These are phyloP conservation scores for Ophiostoma sp. DNA, from an alignment of 2,329 filamentous ascomycete genomes.

Conservation along the genomic window DNA sequence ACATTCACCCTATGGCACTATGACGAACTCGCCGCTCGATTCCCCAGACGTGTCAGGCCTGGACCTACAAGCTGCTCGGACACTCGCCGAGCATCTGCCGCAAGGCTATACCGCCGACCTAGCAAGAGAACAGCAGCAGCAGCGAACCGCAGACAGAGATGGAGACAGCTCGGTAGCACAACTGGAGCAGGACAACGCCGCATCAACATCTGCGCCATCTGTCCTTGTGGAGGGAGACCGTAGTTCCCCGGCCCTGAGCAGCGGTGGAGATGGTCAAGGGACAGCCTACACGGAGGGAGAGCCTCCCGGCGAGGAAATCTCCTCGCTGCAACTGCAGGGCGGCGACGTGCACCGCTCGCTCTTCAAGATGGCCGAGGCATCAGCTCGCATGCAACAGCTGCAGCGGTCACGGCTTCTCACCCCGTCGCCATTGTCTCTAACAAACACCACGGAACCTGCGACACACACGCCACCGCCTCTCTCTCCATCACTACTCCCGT, in stretches of 20 bases:
- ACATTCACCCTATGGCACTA: conserved; percentile 18
- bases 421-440: conserved; percentile 16
- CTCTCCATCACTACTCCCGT: neutral
- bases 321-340: conserved; percentile 63
- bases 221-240: neutral
- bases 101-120: conserved; percentile 35
- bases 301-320: conserved; percentile 11
- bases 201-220: neutral
- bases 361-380: conserved; percentile 61
- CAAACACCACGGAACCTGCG: neutral
- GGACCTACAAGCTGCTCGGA: conserved; percentile 24
- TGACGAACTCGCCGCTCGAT: conserved; percentile 20
- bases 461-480: neutral
- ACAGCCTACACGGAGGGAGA: neutral
- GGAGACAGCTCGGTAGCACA: neutral
- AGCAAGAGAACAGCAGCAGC: conserved; percentile 16
- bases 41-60: conserved; percentile 13
- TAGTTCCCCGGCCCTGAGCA: neutral
- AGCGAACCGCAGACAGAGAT: neutral
- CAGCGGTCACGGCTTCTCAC: conserved; percentile 8
- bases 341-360: conserved; percentile 75
- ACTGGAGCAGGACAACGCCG: neutral
- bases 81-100: conserved; percentile 34
- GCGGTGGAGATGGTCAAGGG: neutral
- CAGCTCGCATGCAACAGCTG: conserved; percentile 40